Evolutionary conservation across 805 yeast species (phyloP), one percentile per base, ranked within the genome.

Genomic region (Saturnispora dispora): DNA sequence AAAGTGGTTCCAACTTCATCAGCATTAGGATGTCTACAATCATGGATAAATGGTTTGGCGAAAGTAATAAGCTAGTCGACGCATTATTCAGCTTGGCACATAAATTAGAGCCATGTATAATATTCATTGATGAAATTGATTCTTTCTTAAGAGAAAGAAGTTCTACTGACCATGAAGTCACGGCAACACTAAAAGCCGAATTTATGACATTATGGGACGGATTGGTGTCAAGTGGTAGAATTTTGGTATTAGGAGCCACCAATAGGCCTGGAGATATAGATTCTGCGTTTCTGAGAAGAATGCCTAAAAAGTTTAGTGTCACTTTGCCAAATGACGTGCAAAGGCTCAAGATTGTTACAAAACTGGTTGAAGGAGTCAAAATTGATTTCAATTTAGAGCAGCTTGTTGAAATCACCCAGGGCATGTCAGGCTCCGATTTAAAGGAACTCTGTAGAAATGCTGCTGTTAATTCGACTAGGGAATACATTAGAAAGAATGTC

Each of bases 191-290:
- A 55, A 91, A 91, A 68, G 96, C 98, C 0, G 98, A 91, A 67
- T 93, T 91, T 62, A 91, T 91, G 97, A 88, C 96, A 0, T 71
- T 91, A 47, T 91, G 98, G 98, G 99, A 91, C 66, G 99, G 99
- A 0, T 71, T 91, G 32, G 69, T 78, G 7, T 76, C 85, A 9
- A 64, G 68, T n/a, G 95, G 96, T 2, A 74, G 96, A 45, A 78
- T 93, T 4, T 71, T 91, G 71, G 88, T 91, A 2, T 76, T 91
- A 60, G 99, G 98, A 3, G 98, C 98, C 9, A 91, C 99, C 0
- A 91, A 91, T 65, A 74, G 99, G 57, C 89, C 93, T 41, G 77
- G 78, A 54, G 99, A 91, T 64, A 91, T 91, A 44, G 99, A 91
- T 63, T 77, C 79, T 55, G 99, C 99, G 1, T 88, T 91, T 62